These are phyloP conservation scores for Blumeria hordei DNA, from an alignment of 2,329 filamentous ascomycete genomes.

Conservation along the genomic window DNA sequence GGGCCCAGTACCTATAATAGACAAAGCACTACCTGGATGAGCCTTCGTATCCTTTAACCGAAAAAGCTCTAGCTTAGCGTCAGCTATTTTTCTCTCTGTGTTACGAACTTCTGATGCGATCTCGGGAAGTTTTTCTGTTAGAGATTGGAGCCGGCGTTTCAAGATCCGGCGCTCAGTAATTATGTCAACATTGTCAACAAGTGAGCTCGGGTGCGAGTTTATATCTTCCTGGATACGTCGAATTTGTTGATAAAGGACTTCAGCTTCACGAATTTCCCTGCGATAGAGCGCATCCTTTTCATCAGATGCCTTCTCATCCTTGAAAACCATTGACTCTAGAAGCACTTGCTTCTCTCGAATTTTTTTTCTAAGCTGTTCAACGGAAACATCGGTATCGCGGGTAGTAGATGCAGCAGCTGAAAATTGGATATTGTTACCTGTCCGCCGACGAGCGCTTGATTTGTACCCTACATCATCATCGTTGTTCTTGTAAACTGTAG, in stretches of 20 bases:
- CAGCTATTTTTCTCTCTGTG: constrained; percentile 78
- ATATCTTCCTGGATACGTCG: constrained; percentile 85
- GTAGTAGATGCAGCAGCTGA: constrained; percentile 43
- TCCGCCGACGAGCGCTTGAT: constrained; percentile 72
- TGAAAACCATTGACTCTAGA: constrained; percentile 87
- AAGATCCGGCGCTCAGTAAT: constrained; percentile 70
- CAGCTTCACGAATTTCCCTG: constrained; percentile 71
- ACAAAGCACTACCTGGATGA: constrained; percentile 54
- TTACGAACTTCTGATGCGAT: constrained; percentile 78
- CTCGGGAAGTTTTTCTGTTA: constrained; percentile 77
- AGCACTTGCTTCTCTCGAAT: constrained; percentile 86
- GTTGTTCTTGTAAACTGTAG: constrained; percentile 90
- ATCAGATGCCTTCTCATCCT: constrained; percentile 70
- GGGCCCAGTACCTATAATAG: constrained; percentile 78
- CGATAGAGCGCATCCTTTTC: constrained; percentile 83
- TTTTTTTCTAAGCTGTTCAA: constrained; percentile 79
- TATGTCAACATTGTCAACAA: constrained; percentile 46
- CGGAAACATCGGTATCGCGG: constrained; percentile 55
- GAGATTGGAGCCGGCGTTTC: constrained; percentile 67
- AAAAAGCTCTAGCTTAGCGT: constrained; percentile 80
- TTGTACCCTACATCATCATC: constrained; percentile 81
- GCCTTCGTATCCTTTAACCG: constrained; percentile 81
- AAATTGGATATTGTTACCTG: constrained; percentile 52
- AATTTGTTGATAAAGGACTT: constrained; percentile 83
- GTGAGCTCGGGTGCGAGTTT: constrained; percentile 63